Evolutionary conservation across 768 basidiomycete genomes (phyloP).

Genomic region (Xerocomus brunneocitrinus): DNA sequence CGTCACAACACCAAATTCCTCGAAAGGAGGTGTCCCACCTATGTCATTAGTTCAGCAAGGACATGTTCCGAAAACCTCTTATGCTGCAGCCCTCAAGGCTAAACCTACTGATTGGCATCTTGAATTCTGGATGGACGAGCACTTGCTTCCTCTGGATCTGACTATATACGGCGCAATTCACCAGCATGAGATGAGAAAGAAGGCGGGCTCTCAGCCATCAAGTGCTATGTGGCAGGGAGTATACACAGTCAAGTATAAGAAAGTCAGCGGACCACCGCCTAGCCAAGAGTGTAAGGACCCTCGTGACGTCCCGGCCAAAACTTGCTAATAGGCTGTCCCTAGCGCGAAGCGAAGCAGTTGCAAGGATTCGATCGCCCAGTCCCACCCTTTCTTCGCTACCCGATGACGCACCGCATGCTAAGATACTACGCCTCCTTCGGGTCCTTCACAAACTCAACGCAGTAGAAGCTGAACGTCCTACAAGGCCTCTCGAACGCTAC

Average conservation of each 20-base stretch:
- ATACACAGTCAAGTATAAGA: slow-evolving; percentile 90
- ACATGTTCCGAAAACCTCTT: slow-evolving; percentile 54
- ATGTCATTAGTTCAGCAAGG: slow-evolving; percentile 30
- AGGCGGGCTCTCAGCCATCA: slow-evolving; percentile 55
- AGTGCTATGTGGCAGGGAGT: slow-evolving; percentile 86
- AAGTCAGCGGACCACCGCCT: slow-evolving; percentile 78
- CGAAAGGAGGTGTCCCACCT: slow-evolving; percentile 41
- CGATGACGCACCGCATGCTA: slow-evolving; percentile 79
- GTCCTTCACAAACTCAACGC: slow-evolving; percentile 82
- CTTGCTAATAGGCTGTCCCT: slow-evolving; percentile 15
- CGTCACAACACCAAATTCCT: slow-evolving; percentile 78
- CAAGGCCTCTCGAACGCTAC: slow-evolving; percentile 45
- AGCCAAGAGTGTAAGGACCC: slow-evolving; percentile 50
- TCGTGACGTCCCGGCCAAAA: neutral
- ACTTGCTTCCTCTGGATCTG: slow-evolving; percentile 74
- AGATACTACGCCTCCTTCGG: slow-evolving; percentile 85
- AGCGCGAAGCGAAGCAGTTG: slow-evolving; percentile 37
- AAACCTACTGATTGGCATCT: slow-evolving; percentile 97
- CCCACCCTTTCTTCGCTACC: slow-evolving; percentile 76
- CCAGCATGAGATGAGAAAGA: slow-evolving; percentile 81
- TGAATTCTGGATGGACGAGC: slow-evolving; percentile 92
- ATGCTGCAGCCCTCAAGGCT: slow-evolving; percentile 90
- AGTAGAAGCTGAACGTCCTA: slow-evolving; percentile 59
- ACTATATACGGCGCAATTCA: slow-evolving; percentile 97
- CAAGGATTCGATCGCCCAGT: slow-evolving; percentile 56